phyloP scores from a whole-genome alignment of 2,329 filamentous ascomycete genomes.

The Xylariaceae sp. region DNA sequence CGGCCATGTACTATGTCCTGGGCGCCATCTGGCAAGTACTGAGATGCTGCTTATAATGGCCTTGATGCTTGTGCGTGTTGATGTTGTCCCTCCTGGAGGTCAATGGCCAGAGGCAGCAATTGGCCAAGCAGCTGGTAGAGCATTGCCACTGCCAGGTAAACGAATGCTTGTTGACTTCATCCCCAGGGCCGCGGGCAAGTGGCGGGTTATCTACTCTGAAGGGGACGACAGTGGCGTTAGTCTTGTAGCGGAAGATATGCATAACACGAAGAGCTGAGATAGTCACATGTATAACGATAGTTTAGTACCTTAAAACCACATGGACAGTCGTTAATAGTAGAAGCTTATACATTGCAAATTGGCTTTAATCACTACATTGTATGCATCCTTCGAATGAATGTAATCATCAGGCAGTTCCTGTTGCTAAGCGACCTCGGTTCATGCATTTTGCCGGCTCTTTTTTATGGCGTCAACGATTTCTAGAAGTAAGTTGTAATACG shows the following conservation, averaged over 20 bases:
- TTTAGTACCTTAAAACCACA: too few relatives aligned
- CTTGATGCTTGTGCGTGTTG: conserved; percentile 7
- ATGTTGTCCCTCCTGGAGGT: conserved; percentile 3
- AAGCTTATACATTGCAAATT: too few relatives aligned
- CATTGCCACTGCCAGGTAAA: conserved; percentile 2
- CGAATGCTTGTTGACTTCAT: conserved; percentile 2
- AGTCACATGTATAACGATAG: too few relatives aligned
- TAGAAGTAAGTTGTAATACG: too few relatives aligned
- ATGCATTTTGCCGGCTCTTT: too few relatives aligned
- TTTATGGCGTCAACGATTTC: too few relatives aligned
- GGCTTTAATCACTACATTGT: too few relatives aligned
- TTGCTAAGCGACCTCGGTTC: too few relatives aligned
- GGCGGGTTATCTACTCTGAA: conserved; percentile 8
- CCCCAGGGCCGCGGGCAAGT: conserved; percentile 1
- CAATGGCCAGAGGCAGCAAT: conserved; percentile 1
- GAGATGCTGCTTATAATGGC: conserved; percentile 8
- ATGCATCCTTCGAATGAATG: too few relatives aligned
- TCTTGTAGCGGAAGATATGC: conserved; percentile 8
- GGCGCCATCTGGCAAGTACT: conserved; percentile 11
- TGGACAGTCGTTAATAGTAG: too few relatives aligned
- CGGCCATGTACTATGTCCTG: conserved; percentile 11
- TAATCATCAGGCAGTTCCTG: too few relatives aligned
- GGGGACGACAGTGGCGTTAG: neutral
- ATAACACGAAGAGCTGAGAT: conserved; percentile 1
- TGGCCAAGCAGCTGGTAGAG: neutral